A percentile compares a stretch with the other conserved stretches of the same genome.
Conservation (phyloP, 805 yeast species). For the Yarrowia sp. region DNA sequence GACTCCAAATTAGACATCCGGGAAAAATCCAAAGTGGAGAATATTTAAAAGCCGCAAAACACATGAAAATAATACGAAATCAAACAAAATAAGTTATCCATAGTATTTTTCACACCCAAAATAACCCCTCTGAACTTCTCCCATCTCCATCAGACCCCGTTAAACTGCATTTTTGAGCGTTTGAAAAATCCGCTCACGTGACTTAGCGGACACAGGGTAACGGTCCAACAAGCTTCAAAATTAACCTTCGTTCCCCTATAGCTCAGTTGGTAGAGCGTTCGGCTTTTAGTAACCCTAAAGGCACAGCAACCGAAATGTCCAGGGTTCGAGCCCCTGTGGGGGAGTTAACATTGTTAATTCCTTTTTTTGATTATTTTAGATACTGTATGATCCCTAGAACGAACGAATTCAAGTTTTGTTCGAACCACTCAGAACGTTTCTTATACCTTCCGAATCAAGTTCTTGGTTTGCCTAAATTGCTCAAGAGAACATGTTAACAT, state of each 20-base stretch:
- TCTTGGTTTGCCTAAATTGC: too few relatives aligned
- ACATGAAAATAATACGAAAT: too few relatives aligned
- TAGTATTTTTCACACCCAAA: neutral
- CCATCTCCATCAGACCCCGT: neutral
- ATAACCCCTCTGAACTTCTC: neutral
- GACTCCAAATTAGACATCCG: too few relatives aligned
- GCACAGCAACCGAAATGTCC: conserved; percentile 49
- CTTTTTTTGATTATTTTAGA: neutral
- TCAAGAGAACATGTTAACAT: too few relatives aligned
- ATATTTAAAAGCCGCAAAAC: too few relatives aligned
- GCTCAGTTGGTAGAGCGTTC: conserved; percentile 26
- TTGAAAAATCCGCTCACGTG: neutral
- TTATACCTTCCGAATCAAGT: too few relatives aligned
- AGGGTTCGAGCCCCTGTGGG: conserved; percentile 62
- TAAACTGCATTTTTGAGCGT: neutral
- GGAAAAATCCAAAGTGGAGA: too few relatives aligned
- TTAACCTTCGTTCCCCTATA: conserved; percentile 9
- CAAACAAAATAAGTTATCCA: too few relatives aligned
- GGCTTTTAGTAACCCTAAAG: conserved; percentile 23
- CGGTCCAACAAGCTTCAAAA: neutral
- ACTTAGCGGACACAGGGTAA: neutral
- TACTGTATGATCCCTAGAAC: too few relatives aligned
- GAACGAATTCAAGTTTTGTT: too few relatives aligned
- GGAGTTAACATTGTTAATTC: conserved; percentile 38
- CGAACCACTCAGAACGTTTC: too few relatives aligned